phyloP scores from a whole-genome alignment of 2,329 filamentous ascomycete species.

The Sporothrix protearum region DNA sequence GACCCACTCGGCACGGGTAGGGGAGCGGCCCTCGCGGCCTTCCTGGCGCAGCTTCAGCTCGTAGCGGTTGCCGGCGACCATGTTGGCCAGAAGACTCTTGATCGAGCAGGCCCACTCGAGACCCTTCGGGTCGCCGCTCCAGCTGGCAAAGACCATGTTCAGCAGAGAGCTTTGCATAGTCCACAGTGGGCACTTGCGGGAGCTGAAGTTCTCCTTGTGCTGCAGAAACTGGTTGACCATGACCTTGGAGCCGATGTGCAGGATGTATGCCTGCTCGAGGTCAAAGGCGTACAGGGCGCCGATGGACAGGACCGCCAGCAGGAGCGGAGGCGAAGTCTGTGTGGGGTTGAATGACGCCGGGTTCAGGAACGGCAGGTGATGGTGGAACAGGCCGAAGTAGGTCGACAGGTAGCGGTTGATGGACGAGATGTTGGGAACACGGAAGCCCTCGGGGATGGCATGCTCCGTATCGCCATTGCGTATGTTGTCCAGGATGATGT shows the following conservation, averaged over 20 bases:
- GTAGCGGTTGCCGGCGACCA: conserved; percentile 96
- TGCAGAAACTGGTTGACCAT: conserved; percentile 95
- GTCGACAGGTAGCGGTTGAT: conserved; percentile 91
- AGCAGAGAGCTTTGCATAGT: conserved; percentile 95
- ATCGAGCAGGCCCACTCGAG: conserved; percentile 99
- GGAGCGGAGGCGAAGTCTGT: conserved; percentile 72
- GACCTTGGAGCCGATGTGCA: conserved; percentile 96
- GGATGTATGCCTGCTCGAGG: conserved; percentile 92
- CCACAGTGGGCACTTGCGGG: conserved; percentile 94
- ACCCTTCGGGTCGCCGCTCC: conserved; percentile 96
- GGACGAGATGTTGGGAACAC: conserved; percentile 72
- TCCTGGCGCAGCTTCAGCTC: conserved; percentile 92
- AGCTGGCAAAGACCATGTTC: conserved; percentile 99
- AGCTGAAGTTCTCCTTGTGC: conserved; percentile 98
- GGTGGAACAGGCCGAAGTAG: conserved; percentile 96
- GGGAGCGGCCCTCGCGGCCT: conserved; percentile 70
- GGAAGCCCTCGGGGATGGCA: conserved; percentile 82
- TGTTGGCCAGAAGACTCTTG: conserved; percentile 95
- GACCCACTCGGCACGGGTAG: conserved; percentile 86
- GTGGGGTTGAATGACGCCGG: conserved; percentile 84
- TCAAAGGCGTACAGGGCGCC: conserved; percentile 96
- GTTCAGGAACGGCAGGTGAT: conserved; percentile 93
- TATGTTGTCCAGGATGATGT: conserved; percentile 81
- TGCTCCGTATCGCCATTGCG: conserved; percentile 74
- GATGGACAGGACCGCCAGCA: conserved; percentile 89